phyloP scores from a whole-genome alignment of 2,329 filamentous ascomycete species.

The Catunica adiposa region DNA sequence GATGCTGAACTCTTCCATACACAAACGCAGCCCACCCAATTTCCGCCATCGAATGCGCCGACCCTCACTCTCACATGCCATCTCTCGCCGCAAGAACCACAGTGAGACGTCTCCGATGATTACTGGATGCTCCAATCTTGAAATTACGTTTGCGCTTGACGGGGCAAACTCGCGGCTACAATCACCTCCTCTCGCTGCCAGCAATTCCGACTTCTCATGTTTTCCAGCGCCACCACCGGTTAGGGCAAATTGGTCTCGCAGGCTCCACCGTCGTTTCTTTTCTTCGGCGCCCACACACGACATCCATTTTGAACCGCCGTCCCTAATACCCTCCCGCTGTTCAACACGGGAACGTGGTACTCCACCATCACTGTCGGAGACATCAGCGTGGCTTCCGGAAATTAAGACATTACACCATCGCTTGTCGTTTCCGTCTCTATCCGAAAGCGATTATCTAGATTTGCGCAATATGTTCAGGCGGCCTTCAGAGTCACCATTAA shows the following conservation, averaged over 20 bases:
- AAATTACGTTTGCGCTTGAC: not conserved
- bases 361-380: not conserved
- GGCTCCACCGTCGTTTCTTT: not conserved
- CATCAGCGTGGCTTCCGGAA: not conserved
- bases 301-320: not conserved
- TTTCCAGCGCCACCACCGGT: not conserved
- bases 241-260: not conserved
- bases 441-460: conserved; percentile 12
- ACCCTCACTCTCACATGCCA: conserved; percentile 7
- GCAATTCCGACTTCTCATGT: not conserved
- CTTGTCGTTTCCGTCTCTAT: conserved; percentile 8
- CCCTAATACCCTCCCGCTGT: not conserved
- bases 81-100: conserved; percentile 7
- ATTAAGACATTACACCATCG: conserved; percentile 1
- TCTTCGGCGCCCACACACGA: not conserved
- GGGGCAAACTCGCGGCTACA: not conserved
- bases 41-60: conserved; percentile 2
- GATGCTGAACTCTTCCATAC: not conserved
- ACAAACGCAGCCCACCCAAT: conserved; percentile 1
- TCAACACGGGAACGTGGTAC: no score
- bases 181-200: not conserved
- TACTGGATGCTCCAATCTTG: not conserved
- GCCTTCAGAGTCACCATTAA: conserved; percentile 6
- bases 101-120: conserved; percentile 1
- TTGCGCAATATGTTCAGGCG: conserved; percentile 13